Conservation (phyloP, 192 early-diverging fungal species). For the Ambispora gerdemannii region DNA sequence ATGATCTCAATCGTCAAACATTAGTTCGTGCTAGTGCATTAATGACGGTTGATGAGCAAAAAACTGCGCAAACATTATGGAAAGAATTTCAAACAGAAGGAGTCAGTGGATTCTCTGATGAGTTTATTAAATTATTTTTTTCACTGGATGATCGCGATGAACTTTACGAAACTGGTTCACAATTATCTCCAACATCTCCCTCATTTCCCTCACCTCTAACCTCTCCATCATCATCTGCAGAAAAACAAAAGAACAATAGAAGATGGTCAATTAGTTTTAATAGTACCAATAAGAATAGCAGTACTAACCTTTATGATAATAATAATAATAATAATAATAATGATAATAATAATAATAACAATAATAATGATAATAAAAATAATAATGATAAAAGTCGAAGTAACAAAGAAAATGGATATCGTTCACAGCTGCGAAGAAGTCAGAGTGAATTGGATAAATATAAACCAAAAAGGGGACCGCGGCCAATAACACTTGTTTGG, state of each 20-base stretch:
- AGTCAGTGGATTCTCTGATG: slow-evolving; percentile 17
- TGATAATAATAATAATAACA: not conserved
- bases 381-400: not conserved
- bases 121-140: slow-evolving; percentile 24
- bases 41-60: slow-evolving; percentile 20
- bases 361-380: not conserved
- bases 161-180: no score
- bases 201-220: not conserved
- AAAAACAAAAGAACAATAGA: not conserved
- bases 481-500: not conserved
- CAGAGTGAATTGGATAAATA: not conserved
- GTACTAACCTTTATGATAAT: no score
- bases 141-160: slow-evolving; percentile 18
- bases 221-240: not conserved
- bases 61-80: slow-evolving; percentile 19
- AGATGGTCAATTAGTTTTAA: not conserved
- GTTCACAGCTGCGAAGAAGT: not conserved
- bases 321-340: no score
- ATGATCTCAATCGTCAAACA: slow-evolving; percentile 19
- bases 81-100: slow-evolving; percentile 27
- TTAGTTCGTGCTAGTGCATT: slow-evolving; percentile 16
- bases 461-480: not conserved
- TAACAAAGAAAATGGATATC: not conserved
- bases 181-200: not conserved
- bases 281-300: not conserved